Conservation (phyloP, 164 flowering plant genomes). For the Warburgia ugandensis region DNA sequence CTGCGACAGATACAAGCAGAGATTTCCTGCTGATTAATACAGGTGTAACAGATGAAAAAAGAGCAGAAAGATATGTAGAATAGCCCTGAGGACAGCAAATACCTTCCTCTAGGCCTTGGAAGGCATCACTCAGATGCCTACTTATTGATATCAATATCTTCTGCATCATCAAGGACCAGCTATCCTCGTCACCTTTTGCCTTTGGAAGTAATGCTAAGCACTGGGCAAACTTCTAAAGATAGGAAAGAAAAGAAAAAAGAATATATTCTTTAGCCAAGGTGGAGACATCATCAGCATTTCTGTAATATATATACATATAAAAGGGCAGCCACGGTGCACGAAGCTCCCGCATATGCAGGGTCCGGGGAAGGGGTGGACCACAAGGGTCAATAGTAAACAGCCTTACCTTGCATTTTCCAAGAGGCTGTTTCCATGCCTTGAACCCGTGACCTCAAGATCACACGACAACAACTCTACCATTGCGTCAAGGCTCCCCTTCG, state of each 20-base stretch:
- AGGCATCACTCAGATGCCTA: constrained; percentile 41
- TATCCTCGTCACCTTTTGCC: constrained; percentile 66
- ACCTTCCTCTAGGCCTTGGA: constrained; percentile 89
- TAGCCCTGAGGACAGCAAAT: constrained; percentile 2
- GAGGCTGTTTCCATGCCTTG: no score
- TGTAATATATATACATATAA: no score
- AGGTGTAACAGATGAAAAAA: neutral
- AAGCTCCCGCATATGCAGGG: no score
- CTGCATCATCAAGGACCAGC: constrained; percentile 75
- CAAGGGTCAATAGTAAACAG: no score
- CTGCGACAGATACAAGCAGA: constrained; percentile 28
- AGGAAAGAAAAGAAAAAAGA: constrained; percentile 3
- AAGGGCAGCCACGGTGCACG: no score
- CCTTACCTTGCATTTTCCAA: no score
- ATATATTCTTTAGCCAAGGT: no score
- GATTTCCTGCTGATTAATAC: constrained; percentile 2
- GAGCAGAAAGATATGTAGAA: neutral
- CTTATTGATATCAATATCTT: constrained; percentile 54
- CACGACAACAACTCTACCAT: no score
- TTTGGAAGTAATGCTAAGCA: constrained; percentile 77
- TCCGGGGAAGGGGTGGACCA: no score
- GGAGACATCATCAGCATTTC: no score
- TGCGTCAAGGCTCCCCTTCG: no score
- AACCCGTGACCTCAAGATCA: no score
- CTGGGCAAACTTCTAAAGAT: constrained; percentile 53